Conservation (phyloP, 306 rosid genomes). For the Biancaea sappan region DNA sequence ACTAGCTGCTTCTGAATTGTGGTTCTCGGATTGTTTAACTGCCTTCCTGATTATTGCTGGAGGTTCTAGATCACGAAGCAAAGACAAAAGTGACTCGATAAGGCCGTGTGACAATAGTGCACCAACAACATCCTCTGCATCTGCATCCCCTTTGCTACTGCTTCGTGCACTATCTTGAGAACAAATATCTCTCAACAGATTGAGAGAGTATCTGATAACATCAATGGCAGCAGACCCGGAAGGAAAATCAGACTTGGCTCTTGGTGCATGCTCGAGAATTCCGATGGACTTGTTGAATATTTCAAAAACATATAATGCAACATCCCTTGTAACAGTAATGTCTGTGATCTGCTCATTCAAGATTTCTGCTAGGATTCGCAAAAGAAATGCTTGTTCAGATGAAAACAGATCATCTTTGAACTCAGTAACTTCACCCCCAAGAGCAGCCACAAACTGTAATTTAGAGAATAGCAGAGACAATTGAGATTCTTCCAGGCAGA, state of each 20-base stretch:
- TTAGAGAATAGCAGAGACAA: slow-evolving; percentile 49
- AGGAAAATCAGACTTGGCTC: slow-evolving; percentile 63
- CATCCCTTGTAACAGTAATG: slow-evolving; percentile 43
- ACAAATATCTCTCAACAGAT: slow-evolving; percentile 68
- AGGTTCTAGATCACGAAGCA: slow-evolving; percentile 77
- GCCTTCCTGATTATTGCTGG: slow-evolving; percentile 66
- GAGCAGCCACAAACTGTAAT: slow-evolving; percentile 29
- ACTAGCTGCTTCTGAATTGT: slow-evolving; percentile 31
- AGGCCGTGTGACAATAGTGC: slow-evolving; percentile 58
- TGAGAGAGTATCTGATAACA: slow-evolving; percentile 71
- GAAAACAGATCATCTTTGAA: slow-evolving; percentile 33
- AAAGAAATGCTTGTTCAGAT: slow-evolving; percentile 59
- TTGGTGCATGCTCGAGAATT: slow-evolving; percentile 35
- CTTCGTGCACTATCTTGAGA: slow-evolving; percentile 47
- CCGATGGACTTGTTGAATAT: slow-evolving; percentile 58
- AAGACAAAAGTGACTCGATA: slow-evolving; percentile 49
- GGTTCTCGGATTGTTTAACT: slow-evolving; percentile 46
- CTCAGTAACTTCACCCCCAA: slow-evolving; percentile 33
- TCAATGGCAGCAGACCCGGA: slow-evolving; percentile 54
- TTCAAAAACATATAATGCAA: slow-evolving; percentile 52
- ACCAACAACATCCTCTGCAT: slow-evolving; percentile 49
- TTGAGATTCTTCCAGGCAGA: slow-evolving; percentile 62
- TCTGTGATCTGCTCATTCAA: slow-evolving; percentile 54
- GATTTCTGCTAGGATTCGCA: slow-evolving; percentile 53
- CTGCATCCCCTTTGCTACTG: slow-evolving; percentile 32